Evolutionary conservation across 2,329 filamentous ascomycete species (phyloP), one percentile per base, ranked within the genome.

Genomic region (Penicillium brevicompactum): DNA sequence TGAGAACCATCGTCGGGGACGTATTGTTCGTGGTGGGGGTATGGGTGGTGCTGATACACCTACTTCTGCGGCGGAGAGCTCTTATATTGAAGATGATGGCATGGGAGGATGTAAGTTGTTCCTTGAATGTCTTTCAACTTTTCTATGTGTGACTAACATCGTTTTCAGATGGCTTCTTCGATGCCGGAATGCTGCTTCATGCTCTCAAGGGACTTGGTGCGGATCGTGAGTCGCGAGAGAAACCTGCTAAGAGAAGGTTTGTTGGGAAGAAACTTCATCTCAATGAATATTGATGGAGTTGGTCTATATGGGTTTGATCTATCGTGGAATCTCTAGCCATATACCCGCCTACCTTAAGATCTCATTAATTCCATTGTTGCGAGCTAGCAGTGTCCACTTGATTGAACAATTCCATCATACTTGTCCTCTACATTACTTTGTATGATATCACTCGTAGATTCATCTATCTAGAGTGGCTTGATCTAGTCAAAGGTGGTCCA

Each of bases 181-280:
- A 97, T 71, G 92, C 93, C 0, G 93, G 93, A 13, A 96, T 97
- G 91, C 84, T 97, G 5, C 81, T 94, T 22, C 90, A 95, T 72
- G 91, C 92, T 1, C 84, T 96, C 55, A 92, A 92, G 70, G 88
- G 87, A 2, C 58, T 73, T 31, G 60, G 59, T 42, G 68, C 67
- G 22, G 67, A 74, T 43, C 67, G 68, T 45, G 74, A 74, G 46
- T 70, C 71, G 54, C 60, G 61, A 37, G 72, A 78, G 16, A 74
- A 74, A 51, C 67, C 74, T 8, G 68, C 65, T 38, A 70, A 70
- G 49, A 70, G 72, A 53, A 69, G 70, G 49, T 71, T 78, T 51
- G 75, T 80, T 43, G 78, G 78, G 16, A 80, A 80, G 72, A 80
- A 77, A 60, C 64, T 80, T 52, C 73, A 76, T 59, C 67, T 80